Evolutionary conservation across 1,139 yeast species (phyloP).

Genomic region (Saccharomyces pastorianus): DNA sequence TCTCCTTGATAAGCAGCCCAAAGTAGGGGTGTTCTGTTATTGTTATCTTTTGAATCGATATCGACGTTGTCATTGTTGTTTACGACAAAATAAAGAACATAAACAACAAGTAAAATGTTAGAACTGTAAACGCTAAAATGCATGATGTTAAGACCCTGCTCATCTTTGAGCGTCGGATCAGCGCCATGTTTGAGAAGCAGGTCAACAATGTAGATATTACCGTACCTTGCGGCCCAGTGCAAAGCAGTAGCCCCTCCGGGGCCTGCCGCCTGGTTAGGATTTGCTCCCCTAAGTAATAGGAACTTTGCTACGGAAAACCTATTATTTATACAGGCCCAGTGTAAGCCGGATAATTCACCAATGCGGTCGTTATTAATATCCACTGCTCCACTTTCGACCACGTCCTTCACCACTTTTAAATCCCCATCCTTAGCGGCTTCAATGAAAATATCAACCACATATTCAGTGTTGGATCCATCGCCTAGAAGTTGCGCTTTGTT

Average conservation of each 20-base stretch:
- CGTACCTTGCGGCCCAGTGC: conserved; percentile 89
- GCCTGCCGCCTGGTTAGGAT: conserved; percentile 64
- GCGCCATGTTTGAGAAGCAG: conserved; percentile 58
- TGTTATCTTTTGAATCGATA: conserved; percentile 8
- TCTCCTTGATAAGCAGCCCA: conserved; percentile 97
- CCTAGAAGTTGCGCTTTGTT: background rate
- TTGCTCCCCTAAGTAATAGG: conserved; percentile 52
- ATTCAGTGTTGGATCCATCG: background rate
- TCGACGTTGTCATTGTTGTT: conserved; percentile 7
- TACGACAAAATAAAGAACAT: conserved; percentile 43
- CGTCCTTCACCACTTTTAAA: conserved; percentile 34
- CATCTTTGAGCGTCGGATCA: conserved; percentile 54
- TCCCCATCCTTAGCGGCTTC: conserved; percentile 44
- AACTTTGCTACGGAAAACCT: conserved; percentile 53
- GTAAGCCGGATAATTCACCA: conserved; percentile 73
- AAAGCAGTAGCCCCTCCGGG: conserved; percentile 66
- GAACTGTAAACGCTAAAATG: conserved; percentile 84
- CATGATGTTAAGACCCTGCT: conserved; percentile 71
- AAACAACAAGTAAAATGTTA: conserved; percentile 70
- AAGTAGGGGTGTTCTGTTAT: conserved; percentile 65
- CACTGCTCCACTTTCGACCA: conserved; percentile 35
- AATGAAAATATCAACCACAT: background rate
- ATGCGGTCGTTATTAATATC: conserved; percentile 32
- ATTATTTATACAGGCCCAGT: conserved; percentile 89
- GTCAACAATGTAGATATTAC: conserved; percentile 72